Evolutionary conservation across 2,329 filamentous ascomycete genomes (phyloP), one percentile per base, ranked within the genome.

Genomic region (Colletotrichum tamarilloi): DNA sequence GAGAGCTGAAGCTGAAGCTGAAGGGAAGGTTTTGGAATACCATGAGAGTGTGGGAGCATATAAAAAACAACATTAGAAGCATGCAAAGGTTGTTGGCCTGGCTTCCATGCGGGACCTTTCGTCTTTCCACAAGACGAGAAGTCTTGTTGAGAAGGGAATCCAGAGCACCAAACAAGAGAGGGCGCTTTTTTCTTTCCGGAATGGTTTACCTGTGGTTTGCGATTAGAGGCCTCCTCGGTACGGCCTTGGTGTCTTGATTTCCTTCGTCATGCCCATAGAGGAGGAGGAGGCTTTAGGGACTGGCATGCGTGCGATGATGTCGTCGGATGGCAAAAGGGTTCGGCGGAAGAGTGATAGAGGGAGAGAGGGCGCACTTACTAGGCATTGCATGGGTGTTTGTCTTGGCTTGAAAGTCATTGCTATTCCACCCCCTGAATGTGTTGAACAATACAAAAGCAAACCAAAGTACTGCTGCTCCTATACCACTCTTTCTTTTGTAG

Each of bases 1-100:
- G 53, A 73, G 19, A 73, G 67, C 71, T 71, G 60, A 73, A 42
- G 30, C 24, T 42, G 70, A 12, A 73, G 67, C 71, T 71, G 60
- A 73, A 42, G 11, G 8, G 11, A 12, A 12, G 11, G 38, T 19
- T 28, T 11, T 26, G 16, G 35, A n/a, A 12, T 14, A 49, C 19
- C 16, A 11, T 53, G 30, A 56, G 32, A 35, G 32, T 35, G 5
- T 46, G 19, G 26, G 19, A 57, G 67, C 55, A 57, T 42, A 6
- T 38, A 52, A 52, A 57, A 24, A 62, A 24, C 56, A 57, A 11
- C 62, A 64, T 38, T 28, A 55, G 19, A 58, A 55, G 30, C 30
- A 64, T 38, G 35, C 28, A 35, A 35, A 55, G 8, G 30, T 4
- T 30, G 26, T n/a, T n/a, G 42, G 19, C 19, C 42, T 49, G 42